Evolutionary conservation across 2,329 filamentous ascomycete genomes (phyloP).

Genomic region (Thelonectria discophora): DNA sequence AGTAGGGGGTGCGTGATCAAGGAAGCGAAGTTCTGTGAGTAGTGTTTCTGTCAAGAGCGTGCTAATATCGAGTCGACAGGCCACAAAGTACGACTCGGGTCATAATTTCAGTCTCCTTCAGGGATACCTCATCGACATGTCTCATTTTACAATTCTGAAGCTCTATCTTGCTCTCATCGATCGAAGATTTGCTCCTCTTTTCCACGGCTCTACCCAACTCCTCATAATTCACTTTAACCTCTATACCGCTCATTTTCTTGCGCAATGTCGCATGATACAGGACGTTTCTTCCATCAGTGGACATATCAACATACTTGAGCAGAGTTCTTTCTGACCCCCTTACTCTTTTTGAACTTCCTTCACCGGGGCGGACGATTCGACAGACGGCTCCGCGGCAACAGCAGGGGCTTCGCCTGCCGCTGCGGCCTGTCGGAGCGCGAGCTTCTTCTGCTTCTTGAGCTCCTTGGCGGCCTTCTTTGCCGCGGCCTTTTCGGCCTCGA

Average conservation of each 20-base stretch:
- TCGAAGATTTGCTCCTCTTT: constrained; percentile 34
- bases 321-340: too few relatives aligned
- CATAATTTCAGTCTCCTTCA: background rate
- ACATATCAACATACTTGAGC: background rate
- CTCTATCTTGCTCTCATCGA: constrained; percentile 33
- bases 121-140: constrained; percentile 3
- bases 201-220: constrained; percentile 31
- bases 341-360: constrained; percentile 28
- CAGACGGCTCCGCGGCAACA: constrained; percentile 9
- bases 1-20: too few relatives aligned
- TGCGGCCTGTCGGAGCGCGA: constrained; percentile 36
- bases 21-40: background rate
- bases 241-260: constrained; percentile 8
- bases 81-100: too few relatives aligned
- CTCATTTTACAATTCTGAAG: constrained; percentile 25
- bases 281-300: background rate
- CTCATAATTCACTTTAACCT: constrained; percentile 20
- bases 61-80: too few relatives aligned
- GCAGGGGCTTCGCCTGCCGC: constrained; percentile 22
- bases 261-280: constrained; percentile 19
- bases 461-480: constrained; percentile 62
- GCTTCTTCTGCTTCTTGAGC: constrained; percentile 58
- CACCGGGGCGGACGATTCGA: constrained; percentile 3
- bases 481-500: constrained; percentile 59
- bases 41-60: too few relatives aligned